phyloP scores from a whole-genome alignment of 768 basidiomycete species.

The Porpolomopsis calyptriformis region DNA sequence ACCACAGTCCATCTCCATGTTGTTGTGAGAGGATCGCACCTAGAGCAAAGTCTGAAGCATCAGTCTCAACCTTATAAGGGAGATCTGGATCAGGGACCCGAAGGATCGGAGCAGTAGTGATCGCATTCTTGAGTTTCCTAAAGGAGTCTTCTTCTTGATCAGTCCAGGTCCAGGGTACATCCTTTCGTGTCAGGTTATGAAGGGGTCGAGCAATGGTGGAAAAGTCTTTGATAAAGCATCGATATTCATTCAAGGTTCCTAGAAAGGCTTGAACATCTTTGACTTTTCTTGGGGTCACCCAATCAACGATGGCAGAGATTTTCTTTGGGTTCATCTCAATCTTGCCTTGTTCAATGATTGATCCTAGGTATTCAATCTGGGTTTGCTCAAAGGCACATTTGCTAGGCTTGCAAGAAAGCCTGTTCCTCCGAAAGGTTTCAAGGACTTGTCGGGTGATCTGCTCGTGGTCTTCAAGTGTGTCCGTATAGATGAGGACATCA shows the following conservation, averaged over 20 bases:
- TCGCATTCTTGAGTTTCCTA: neutral
- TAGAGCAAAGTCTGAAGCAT: constrained; percentile 1
- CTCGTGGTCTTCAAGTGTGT: neutral
- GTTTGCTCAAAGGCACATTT: neutral
- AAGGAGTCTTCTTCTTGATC: neutral
- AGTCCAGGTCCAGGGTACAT: neutral
- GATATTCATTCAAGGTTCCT: neutral
- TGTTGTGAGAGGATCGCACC: neutral
- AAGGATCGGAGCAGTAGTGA: neutral
- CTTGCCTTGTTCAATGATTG: neutral
- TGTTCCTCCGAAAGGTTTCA: neutral
- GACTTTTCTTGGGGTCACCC: neutral
- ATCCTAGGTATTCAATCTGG: neutral
- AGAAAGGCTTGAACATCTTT: neutral
- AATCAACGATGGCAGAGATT: neutral
- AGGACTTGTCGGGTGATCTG: neutral
- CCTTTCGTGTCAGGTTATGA: neutral
- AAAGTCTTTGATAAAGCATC: neutral
- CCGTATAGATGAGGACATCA: neutral
- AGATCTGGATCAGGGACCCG: neutral
- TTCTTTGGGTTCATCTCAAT: neutral
- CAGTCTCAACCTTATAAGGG: neutral
- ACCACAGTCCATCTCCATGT: neutral
- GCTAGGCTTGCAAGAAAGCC: neutral
- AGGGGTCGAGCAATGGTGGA: neutral